Conservation (phyloP, 2,329 filamentous ascomycete species). For the Monosporascus sp. region DNA sequence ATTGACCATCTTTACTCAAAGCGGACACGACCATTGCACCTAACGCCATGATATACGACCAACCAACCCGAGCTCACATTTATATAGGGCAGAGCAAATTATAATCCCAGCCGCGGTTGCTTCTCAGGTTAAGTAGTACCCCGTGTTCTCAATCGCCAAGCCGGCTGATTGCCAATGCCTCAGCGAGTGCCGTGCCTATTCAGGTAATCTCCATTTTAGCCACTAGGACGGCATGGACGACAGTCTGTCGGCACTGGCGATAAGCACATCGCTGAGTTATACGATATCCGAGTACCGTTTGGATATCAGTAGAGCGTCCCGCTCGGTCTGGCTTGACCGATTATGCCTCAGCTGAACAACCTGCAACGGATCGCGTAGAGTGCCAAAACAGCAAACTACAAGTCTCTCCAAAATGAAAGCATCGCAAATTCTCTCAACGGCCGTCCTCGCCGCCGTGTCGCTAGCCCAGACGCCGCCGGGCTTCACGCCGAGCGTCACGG, state of each 20-base stretch:
- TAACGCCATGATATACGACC: no score
- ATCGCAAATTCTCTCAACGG: conserved; percentile 11
- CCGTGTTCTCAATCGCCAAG: conserved; percentile 10
- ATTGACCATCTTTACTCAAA: no score
- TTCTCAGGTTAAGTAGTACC: neutral
- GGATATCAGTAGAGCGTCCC: neutral
- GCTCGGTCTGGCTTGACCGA: neutral
- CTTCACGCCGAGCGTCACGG: conserved; percentile 19
- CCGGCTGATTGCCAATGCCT: conserved; percentile 12
- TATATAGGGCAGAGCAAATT: no score
- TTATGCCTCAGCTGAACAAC: neutral
- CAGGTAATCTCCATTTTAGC: conserved; percentile 16
- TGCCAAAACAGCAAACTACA: neutral
- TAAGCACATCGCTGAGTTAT: conserved; percentile 4
- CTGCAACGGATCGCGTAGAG: neutral
- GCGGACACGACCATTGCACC: no score
- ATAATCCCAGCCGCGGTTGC: neutral
- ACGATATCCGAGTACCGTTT: neutral
- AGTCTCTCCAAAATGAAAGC: conserved; percentile 16
- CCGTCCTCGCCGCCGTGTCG: conserved; percentile 14
- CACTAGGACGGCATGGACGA: conserved; percentile 12
- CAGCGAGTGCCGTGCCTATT: conserved; percentile 10
- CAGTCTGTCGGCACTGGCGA: conserved; percentile 4
- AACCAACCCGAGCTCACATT: no score
- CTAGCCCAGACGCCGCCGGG: conserved; percentile 20